phyloP scores from a whole-genome alignment of 257 asterid genomes.

The Solanum microdontum region DNA sequence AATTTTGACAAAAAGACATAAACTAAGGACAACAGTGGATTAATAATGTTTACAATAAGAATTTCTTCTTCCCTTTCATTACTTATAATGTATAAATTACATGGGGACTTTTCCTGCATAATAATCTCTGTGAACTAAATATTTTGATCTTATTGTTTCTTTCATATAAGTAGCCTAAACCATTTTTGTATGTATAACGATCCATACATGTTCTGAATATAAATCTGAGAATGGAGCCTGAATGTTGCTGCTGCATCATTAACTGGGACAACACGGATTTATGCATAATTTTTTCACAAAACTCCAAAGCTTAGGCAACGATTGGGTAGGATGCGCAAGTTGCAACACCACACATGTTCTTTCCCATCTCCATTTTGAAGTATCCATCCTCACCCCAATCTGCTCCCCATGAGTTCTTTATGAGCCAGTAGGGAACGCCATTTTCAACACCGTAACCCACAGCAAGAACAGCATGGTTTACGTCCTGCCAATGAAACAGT shows the following conservation, averaged over 20 bases:
- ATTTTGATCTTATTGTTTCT: not conserved
- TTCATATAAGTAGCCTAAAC: not conserved
- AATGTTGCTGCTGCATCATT: not conserved
- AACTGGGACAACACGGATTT: not conserved
- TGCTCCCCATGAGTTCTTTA: constrained; percentile 96
- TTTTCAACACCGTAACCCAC: constrained; percentile 90
- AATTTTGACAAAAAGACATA: not conserved
- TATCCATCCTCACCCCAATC: constrained; percentile 88
- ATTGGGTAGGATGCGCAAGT: constrained; percentile 71
- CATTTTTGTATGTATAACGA: not conserved
- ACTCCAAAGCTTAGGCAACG: constrained; percentile 25
- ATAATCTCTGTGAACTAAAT: not conserved
- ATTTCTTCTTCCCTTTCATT: not conserved
- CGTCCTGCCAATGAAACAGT: constrained; percentile 40
- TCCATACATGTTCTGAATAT: not conserved
- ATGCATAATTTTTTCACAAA: not conserved
- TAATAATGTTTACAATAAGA: not conserved
- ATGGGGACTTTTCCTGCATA: not conserved
- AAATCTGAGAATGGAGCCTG: not conserved
- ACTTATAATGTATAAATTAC: not conserved
- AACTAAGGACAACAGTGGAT: not conserved
- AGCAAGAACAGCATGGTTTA: constrained; percentile 94
- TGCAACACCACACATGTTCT: constrained; percentile 92
- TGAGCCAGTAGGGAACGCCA: constrained; percentile 78
- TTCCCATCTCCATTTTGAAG: constrained; percentile 96